Evolutionary conservation across 148 eudicot genomes (phyloP), one percentile per base, ranked within the genome.

Genomic region (Rhododendron griersonianum): DNA sequence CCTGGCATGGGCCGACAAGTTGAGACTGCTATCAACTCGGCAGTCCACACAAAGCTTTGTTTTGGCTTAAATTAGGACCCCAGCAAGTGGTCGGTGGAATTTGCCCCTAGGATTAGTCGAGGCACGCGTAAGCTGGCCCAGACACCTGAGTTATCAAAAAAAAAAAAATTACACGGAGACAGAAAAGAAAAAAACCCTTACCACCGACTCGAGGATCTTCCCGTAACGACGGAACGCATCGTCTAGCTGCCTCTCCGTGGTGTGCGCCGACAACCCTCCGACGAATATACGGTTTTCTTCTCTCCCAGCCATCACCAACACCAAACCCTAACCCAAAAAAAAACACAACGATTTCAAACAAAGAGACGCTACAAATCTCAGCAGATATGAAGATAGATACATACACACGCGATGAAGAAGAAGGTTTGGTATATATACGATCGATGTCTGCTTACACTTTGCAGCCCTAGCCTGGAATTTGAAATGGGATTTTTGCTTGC

Each of bases 261-360:
- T 89, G 84, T 92, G 89, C 93, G 90, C 90, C 71, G 90, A 91
- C 83, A 92, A 85, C 28, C 93, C 93, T 79, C 93, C 93, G 15
- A 92, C 59, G 79, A 92, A 92, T 16, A 92, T 89, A 28, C 93
- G 92, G 61, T 90, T 87, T 19, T 90, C 93, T 45, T 88, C 93
- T 81, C 90, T 89, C 67, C 85, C 90, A 41, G 89, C 92, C 85
- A 71, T 83, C 57, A 59, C 11, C 33, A 61, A 7, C 9, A 82
- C 16, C 15, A 35, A 78, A 61, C 84, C 73, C 33, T 61, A 63
- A n/a, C 28, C 45, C 2, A 35, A 25, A 28, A 48, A 30, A n/a
- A 48, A 18, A 8, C 41, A 78, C 9, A 50, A 25, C 21, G 28
- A 48, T 13, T 51, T 80, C 61, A 80, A 51, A 50, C 10, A 51